Conservation (phyloP, 495 filamentous ascomycete genomes). For the Neurospora africana region DNA sequence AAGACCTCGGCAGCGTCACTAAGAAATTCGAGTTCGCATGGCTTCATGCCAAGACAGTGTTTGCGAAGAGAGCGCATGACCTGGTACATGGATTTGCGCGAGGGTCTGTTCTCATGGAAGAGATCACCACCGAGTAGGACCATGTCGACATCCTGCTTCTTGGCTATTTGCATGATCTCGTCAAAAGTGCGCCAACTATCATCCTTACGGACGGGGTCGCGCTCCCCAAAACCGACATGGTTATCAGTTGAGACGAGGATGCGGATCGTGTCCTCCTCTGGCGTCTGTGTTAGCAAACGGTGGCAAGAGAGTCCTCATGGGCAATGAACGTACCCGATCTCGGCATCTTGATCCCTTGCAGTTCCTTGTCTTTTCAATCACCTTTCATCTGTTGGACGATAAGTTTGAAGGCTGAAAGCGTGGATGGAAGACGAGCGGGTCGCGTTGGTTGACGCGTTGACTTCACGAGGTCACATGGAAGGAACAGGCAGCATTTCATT, state of each 20-base stretch:
- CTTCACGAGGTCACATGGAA: background rate
- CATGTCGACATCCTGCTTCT: slow-evolving; percentile 88
- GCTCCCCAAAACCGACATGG: slow-evolving; percentile 93
- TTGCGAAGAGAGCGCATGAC: slow-evolving; percentile 88
- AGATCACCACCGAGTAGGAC: slow-evolving; percentile 87
- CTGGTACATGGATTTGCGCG: slow-evolving; percentile 91
- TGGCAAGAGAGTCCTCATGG: background rate
- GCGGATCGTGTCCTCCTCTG: slow-evolving; percentile 83
- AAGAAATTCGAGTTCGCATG: slow-evolving; percentile 89
- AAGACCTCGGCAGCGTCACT: slow-evolving; percentile 88
- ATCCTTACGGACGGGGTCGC: slow-evolving; percentile 84
- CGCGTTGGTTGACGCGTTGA: background rate
- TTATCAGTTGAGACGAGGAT: slow-evolving; percentile 91
- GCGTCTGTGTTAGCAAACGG: background rate
- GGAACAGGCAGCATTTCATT: background rate
- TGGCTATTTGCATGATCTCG: slow-evolving; percentile 87
- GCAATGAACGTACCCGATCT: slow-evolving; percentile 9
- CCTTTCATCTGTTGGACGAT: background rate
- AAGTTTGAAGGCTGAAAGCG: background rate
- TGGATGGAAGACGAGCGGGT: background rate
- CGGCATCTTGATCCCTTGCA: slow-evolving; percentile 12
- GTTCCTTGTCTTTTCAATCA: background rate
- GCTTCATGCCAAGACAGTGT: slow-evolving; percentile 90
- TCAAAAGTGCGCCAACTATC: slow-evolving; percentile 97
- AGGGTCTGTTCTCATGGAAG: slow-evolving; percentile 98